Conservation (phyloP, 2,329 filamentous ascomycete genomes). For the Stachybotrys elegans region DNA sequence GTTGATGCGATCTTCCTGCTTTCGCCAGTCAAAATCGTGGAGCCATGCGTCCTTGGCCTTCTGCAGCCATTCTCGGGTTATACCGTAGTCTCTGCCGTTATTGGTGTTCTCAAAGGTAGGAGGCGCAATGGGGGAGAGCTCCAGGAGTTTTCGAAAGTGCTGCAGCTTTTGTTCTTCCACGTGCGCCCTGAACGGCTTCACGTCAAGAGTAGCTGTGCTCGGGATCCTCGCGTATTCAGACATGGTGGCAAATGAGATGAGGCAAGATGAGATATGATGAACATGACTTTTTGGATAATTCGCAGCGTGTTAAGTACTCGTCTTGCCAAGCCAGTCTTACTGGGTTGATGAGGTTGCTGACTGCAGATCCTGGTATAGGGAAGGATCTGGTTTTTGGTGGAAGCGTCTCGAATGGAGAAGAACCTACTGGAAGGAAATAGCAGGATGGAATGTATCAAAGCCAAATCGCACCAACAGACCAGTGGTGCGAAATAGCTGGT, state of each 20-base stretch:
- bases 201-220: background rate
- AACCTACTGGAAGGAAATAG: no score
- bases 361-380: no score
- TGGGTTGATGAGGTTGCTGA: no score
- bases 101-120: slow-evolving; percentile 42
- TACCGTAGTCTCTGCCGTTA: slow-evolving; percentile 35
- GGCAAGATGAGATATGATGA: no score
- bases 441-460: no score
- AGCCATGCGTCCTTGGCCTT: slow-evolving; percentile 37
- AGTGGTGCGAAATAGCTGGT: no score
- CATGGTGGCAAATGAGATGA: background rate
- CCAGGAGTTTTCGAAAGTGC: slow-evolving; percentile 40
- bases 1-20: slow-evolving; percentile 33
- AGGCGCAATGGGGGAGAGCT: slow-evolving; percentile 42
- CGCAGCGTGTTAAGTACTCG: no score
- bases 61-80: slow-evolving; percentile 39
- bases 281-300: no score
- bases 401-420: no score
- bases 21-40: slow-evolving; percentile 40
- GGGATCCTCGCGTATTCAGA: background rate
- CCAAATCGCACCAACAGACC: no score
- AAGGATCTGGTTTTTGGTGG: no score
- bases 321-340: no score
- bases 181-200: background rate
- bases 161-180: slow-evolving; percentile 6